Percentiles rank a stretch among this genome's conserved stretches.
These are phyloP conservation scores for Cystobasidium tubakii DNA, from an alignment of 768 basidiomycete genomes.

Conservation along the genomic window DNA sequence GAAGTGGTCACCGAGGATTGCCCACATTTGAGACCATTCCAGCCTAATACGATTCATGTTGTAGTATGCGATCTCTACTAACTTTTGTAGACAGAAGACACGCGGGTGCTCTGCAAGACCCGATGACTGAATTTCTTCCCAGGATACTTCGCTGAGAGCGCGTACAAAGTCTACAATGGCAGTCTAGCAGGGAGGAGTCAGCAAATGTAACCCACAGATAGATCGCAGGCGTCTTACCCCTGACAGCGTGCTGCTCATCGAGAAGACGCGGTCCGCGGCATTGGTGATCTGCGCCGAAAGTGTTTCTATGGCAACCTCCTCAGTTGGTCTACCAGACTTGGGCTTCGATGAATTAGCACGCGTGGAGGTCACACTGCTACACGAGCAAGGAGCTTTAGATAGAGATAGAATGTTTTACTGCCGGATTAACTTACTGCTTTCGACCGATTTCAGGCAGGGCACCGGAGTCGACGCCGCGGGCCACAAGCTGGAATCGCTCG, in stretches of 20 bases:
- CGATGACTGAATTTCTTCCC: conserved; percentile 98
- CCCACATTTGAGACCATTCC: conserved; percentile 98
- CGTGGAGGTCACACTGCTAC: conserved; percentile 27
- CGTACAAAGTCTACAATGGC: conserved; percentile 97
- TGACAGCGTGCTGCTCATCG: conserved; percentile 83
- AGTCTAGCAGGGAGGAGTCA: conserved; percentile 55
- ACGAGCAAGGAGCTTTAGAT: conserved; percentile 37
- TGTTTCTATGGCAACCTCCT: conserved; percentile 93
- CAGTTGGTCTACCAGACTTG: conserved; percentile 58
- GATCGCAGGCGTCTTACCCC: conserved; percentile 60
- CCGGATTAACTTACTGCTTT: conserved; percentile 65
- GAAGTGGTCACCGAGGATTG: conserved; percentile 95
- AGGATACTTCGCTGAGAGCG: conserved; percentile 91
- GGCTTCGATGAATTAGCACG: conserved; percentile 53
- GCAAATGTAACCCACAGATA: too few species aligned
- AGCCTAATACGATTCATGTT: conserved; percentile 97
- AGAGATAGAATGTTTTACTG: background rate
- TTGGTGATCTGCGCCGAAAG: conserved; percentile 97
- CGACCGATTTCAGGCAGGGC: conserved; percentile 64
- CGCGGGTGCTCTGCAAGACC: conserved; percentile 88
- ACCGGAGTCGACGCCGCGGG: conserved; percentile 67
- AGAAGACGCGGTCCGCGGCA: conserved; percentile 98
- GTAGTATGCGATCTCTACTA: conserved; percentile 98
- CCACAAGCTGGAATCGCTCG: conserved; percentile 96
- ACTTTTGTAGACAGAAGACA: conserved; percentile 91